Evolutionary conservation across 495 filamentous ascomycete species (phyloP).

Genomic region (Talaromyces nanjingensis): DNA sequence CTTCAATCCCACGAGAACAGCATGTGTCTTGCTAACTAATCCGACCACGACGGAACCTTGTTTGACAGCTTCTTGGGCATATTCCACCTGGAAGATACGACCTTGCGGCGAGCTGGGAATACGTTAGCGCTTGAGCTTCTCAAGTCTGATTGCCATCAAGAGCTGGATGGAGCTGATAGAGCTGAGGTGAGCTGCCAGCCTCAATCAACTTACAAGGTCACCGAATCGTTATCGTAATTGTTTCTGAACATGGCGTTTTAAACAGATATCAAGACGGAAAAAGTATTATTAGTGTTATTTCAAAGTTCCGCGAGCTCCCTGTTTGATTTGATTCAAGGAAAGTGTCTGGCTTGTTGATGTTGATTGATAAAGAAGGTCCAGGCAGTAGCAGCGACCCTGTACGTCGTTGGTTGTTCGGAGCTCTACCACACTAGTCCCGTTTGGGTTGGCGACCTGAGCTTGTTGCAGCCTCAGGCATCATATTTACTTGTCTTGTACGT

Average conservation of each 20-base stretch:
- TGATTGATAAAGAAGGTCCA: not conserved
- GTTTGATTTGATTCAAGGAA: not conserved
- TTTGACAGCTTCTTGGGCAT: conserved; percentile 97
- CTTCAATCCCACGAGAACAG: conserved; percentile 93
- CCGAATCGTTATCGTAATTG: conserved; percentile 99
- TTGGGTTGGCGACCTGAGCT: not conserved
- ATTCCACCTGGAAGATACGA: conserved; percentile 99
- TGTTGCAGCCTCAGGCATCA: not conserved
- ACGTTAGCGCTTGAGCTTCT: conserved; percentile 9
- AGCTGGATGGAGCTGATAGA: conserved; percentile 13
- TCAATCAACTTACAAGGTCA: conserved; percentile 76
- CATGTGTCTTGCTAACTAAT: conserved; percentile 94
- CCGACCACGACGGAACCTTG: conserved; percentile 98
- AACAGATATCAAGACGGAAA: too few species aligned
- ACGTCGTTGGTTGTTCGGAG: conserved; percentile 1
- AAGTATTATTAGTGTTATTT: not conserved
- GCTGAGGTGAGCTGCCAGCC: conserved; percentile 10
- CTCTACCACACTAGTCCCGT: not conserved
- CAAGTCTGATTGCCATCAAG: not conserved
- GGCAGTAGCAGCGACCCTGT: not conserved
- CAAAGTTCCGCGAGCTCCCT: not conserved
- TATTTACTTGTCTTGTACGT: not conserved
- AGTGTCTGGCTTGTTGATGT: not conserved
- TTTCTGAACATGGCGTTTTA: conserved; percentile 83
- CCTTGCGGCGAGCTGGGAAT: conserved; percentile 85